Percentiles rank a stretch among this genome's conserved stretches.
Conservation (phyloP, 305 asterid genomes). For the Solanum chacoense region DNA sequence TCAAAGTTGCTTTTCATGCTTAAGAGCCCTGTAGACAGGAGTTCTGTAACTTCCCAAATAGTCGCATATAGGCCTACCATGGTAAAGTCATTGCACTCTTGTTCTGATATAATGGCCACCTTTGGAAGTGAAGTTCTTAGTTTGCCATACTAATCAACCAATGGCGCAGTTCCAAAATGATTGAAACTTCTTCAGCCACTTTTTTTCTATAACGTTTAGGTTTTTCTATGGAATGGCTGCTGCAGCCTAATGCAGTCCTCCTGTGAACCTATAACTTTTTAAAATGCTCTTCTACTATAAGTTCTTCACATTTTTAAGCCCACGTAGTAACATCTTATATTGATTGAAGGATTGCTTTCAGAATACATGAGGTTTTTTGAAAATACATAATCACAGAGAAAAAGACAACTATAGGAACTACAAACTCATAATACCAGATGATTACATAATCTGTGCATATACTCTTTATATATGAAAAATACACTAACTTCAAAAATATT, state of each 20-base stretch:
- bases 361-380: not conserved
- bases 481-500: not conserved
- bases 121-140: not conserved
- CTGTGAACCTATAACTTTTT: not conserved
- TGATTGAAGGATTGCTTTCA: not conserved
- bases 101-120: not conserved
- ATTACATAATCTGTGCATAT: not conserved
- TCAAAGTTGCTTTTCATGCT: not conserved
- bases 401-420: not conserved
- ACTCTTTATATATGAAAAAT: not conserved
- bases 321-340: not conserved
- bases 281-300: not conserved
- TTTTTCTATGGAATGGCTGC: not conserved
- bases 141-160: not conserved
- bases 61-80: not conserved
- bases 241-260: not conserved
- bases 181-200: not conserved
- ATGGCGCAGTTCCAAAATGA: not conserved
- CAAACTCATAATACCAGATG: not conserved
- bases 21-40: not conserved
- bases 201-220: not conserved
- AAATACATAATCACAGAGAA: not conserved
- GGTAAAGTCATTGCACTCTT: not conserved
- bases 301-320: not conserved
- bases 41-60: not conserved